Base-by-base conservation (phyloP, 2,329 filamentous ascomycete species). In the Neonectria faginata region DNA sequence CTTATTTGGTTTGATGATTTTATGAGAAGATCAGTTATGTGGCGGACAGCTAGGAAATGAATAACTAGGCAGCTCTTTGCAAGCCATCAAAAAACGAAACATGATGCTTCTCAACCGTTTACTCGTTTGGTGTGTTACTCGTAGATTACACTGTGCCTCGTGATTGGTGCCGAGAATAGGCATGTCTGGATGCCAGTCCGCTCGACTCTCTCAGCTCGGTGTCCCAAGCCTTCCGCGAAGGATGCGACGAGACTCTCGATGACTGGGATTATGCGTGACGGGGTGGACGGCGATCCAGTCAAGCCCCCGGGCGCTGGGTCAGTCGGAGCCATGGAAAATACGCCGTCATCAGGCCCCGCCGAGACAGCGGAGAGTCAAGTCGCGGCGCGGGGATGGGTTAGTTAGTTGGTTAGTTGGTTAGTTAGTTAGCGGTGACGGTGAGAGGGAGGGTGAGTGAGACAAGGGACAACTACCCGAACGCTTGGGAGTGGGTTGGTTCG, bases 11-110 rank as follows among this genome's bases (percentile, higher is more conserved):
- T 62, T 63, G 41, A 63, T 48, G 62, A 70, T 70, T 70, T 62
- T 69, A 25, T 44, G 68, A 72, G 66, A 62, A 47, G 62, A 66
- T 64, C 67, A 63, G 57, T 33, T 68, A 65, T 55, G 60, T 53
- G 55, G 33, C 36, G 18, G 29, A 57, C 27, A 33, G 39, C 53
- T 53, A 52, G 52, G 52, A 56, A 44, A 62, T 52, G 47, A 22
- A 29, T n/a, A 22, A 22, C 22, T 22, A 50, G 48, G 48, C 33
- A 47, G 39, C 54, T 57, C 48, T 62, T 57, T 53, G 33, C 48
- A 60, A 56, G 50, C 33, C 51, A 45, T 60, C 18, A 33, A 63
- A 63, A 63, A 63, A 50, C 60, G 54, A 62, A 57, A 57, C 47
- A 33, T 10, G 31, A 33, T 33, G 31, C 31, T 12, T 12, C 31